Evolutionary conservation across 805 yeast species (phyloP), one percentile per base, ranked within the genome.

Genomic region (Spathaspora hagerdaliae): DNA sequence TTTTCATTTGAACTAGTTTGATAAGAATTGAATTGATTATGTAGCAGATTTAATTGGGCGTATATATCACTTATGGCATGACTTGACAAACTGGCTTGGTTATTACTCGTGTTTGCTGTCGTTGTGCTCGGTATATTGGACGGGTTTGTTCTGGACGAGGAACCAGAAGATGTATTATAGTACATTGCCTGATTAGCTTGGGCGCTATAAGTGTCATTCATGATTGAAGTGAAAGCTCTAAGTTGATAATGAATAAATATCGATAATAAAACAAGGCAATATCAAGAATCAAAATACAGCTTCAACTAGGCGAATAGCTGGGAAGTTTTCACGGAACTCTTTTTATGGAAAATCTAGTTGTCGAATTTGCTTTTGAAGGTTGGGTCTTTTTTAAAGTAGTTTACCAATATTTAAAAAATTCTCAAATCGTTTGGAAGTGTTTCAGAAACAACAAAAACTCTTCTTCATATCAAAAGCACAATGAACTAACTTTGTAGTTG

Each of bases 1-100:
- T 56, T 58, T 39, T 58, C 55, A 43, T 53, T 55, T 27, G 51
- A 55, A 27, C 47, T 51, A 26, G 34, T 44, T 41, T 55, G 59
- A 48, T 57, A 52, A 19, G 44, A 44, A n/a, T 27, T 43, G 34
- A 59, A 49, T 24, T 54, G 53, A 32, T 47, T 45, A 43, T 44
- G 51, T 27, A 59, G 43, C 35, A 50, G 56, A 31, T 44, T 45
- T 6, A 58, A 29, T 46, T 54, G 53, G 35, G 53, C 14, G 27
- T 44, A 54, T 15, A 56, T 38, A 37, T 49, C 52, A 39, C 43
- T 42, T 6, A 39, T 35, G n/a, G 43, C 33, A n/a, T 35, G 46
- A 31, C 11, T 32, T 27, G 38, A 12, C 14, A 34, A 35, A 10
- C 26, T 29, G 10, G 19, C 26, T 35, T 40, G 42, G 4, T n/a